Base-by-base conservation (phyloP, 2,329 filamentous ascomycete genomes). In the Cladosporium sp. region DNA sequence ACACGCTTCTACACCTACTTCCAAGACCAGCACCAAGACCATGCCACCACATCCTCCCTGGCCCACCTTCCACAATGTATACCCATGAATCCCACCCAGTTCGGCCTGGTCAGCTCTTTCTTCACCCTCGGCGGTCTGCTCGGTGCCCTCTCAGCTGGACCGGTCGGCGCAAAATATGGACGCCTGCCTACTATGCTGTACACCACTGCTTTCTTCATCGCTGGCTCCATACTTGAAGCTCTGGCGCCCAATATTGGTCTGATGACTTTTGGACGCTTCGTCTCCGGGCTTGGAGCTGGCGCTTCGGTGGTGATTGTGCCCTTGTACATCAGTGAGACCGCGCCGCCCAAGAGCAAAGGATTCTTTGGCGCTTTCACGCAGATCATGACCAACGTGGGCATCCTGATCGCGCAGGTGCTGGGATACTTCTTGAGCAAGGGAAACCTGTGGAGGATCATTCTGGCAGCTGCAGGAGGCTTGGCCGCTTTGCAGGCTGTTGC, bases 281-380 rank as follows among this genome's bases (percentile, higher is more conserved):
- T 98, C 16, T 89, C 91, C 10, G 95, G 95, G 13, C 76, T 96
- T 1, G 93, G 91, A 7, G 93, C 93, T 6, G 95, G 95, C 25
- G 92, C 93, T 2, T 88, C 93, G 1, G 94, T 95, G 2, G 95
- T 99, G 23, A 91, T 97, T 39, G 93, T 96, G 2, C 95, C 95
- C 0, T 86, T 99, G 23, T 99, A 96, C 81, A 92, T 99, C 71
- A 93, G 92, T 54, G 95, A 99, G 78, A 86, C 97, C 28, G 89
- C 93, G 0, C 95, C 94, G 4, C 87, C 87, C 0, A 80, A 83
- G 30, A 71, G 75, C 68, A 77, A 75, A 67, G 76, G 76, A n/a
- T 87, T 96, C 68, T 98, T 97, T 71, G 87, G 87, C 13, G 82
- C 84, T 39, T 90, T 96, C 78, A 98, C 95, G 0, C 94, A 99